A percentile compares a stretch with the other conserved stretches of the same genome.
phyloP scores from a whole-genome alignment of 73 alveolate species.

The Tetrahymena elliotti region DNA sequence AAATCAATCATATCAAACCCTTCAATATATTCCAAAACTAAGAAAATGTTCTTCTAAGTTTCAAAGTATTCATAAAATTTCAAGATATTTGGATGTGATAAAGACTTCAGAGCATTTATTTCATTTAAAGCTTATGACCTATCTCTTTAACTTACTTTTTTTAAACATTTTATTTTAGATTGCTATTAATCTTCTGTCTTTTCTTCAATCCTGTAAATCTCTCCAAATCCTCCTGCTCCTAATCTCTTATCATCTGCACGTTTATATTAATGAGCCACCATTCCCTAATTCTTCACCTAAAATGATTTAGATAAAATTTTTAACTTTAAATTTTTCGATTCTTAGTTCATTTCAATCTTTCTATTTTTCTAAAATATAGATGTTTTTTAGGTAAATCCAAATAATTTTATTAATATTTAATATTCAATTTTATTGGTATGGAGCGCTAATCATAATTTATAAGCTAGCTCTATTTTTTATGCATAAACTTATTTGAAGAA shows the following conservation, averaged over 20 bases:
- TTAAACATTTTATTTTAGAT: background rate
- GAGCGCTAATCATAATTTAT: background rate
- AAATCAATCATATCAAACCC: background rate
- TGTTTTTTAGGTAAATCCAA: background rate
- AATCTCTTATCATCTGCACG: background rate
- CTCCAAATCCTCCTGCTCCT: background rate
- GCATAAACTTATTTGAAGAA: too few species aligned
- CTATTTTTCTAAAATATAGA: too few species aligned
- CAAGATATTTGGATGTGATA: background rate
- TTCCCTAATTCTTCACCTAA: background rate
- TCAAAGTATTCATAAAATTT: background rate
- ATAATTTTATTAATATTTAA: too few species aligned
- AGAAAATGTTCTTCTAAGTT: background rate
- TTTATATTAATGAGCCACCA: background rate
- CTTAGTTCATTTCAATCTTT: background rate
- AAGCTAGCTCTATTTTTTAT: too few species aligned
- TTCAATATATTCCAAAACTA: background rate
- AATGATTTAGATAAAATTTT: background rate
- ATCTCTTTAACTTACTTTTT: background rate
- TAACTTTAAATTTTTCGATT: background rate
- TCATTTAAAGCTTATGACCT: background rate
- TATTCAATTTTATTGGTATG: background rate
- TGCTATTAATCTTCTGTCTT: background rate
- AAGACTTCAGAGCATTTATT: background rate
- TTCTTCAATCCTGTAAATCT: background rate